Conservation (phyloP, 2,329 filamentous ascomycete genomes). For the Tolypocladium pustulatum region DNA sequence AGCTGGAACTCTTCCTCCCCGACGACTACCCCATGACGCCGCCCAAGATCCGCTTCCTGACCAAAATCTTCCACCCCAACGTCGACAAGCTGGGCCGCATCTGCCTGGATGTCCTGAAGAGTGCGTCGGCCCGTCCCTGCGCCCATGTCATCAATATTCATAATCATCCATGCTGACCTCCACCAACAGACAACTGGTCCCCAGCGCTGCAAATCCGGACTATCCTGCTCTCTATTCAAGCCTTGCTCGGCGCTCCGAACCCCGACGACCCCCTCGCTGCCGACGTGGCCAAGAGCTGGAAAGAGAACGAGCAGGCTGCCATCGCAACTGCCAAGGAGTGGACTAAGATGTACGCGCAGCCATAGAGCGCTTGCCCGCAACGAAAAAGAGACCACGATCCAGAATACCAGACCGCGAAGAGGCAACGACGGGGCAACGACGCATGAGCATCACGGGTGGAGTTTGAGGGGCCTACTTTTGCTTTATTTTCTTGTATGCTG, state of each 20-base stretch:
- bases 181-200: conserved; percentile 81
- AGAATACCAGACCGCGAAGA: not conserved
- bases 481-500: conserved; percentile 6
- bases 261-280: conserved; percentile 97
- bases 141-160: not conserved
- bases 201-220: conserved; percentile 95
- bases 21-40: conserved; percentile 99
- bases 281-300: conserved; percentile 96
- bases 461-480: conserved; percentile 8
- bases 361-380: conserved; percentile 14
- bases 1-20: conserved; percentile 92
- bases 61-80: conserved; percentile 98
- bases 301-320: conserved; percentile 85
- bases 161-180: not conserved
- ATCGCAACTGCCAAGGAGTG: conserved; percentile 89
- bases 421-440: conserved; percentile 5
- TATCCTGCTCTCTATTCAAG: conserved; percentile 97
- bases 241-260: conserved; percentile 88
- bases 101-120: conserved; percentile 94
- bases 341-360: conserved; percentile 72
- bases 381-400: not conserved
- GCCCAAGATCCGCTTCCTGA: conserved; percentile 95
- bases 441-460: conserved; percentile 12
- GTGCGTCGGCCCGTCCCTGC: conserved; percentile 36
- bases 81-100: conserved; percentile 97